A percentile compares a stretch with the other conserved stretches of the same genome.
Evolutionary conservation across 2,329 filamentous ascomycete species (phyloP).

Genomic region (Aurifilum marmelostoma): DNA sequence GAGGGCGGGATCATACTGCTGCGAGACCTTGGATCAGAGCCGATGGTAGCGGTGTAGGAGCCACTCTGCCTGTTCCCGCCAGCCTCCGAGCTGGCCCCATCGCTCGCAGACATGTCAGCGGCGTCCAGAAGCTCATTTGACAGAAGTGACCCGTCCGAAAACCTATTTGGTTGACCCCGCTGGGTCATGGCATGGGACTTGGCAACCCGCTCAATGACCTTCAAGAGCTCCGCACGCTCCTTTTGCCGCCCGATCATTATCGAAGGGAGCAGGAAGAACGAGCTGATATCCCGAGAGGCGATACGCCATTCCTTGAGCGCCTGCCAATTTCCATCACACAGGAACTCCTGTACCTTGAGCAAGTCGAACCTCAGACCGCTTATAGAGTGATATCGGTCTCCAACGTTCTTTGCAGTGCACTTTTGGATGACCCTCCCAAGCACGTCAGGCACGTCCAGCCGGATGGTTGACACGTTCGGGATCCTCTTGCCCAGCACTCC

Average conservation of each 20-base stretch:
- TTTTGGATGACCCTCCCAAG: constrained; percentile 84
- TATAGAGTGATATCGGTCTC: constrained; percentile 86
- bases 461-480: constrained; percentile 73
- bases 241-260: constrained; percentile 78
- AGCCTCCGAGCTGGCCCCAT: constrained; percentile 61
- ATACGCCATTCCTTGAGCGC: constrained; percentile 75
- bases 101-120: constrained; percentile 58
- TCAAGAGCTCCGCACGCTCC: constrained; percentile 71
- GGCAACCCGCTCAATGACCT: constrained; percentile 76
- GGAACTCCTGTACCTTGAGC: constrained; percentile 70
- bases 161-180: constrained; percentile 47
- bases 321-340: constrained; percentile 73
- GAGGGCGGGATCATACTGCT: constrained; percentile 48
- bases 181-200: constrained; percentile 60
- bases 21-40: constrained; percentile 47
- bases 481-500: constrained; percentile 81
- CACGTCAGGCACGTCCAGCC: constrained; percentile 83
- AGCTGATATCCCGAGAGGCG: constrained; percentile 84
- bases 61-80: constrained; percentile 53
- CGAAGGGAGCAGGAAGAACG: constrained; percentile 85
- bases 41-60: constrained; percentile 51
- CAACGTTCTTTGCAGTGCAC: constrained; percentile 87
- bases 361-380: constrained; percentile 86
- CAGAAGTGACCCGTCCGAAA: constrained; percentile 59
- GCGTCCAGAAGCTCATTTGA: constrained; percentile 53